Evolutionary conservation across 805 yeast genomes (phyloP).

Genomic region (Aciculoconidium aculeatum): DNA sequence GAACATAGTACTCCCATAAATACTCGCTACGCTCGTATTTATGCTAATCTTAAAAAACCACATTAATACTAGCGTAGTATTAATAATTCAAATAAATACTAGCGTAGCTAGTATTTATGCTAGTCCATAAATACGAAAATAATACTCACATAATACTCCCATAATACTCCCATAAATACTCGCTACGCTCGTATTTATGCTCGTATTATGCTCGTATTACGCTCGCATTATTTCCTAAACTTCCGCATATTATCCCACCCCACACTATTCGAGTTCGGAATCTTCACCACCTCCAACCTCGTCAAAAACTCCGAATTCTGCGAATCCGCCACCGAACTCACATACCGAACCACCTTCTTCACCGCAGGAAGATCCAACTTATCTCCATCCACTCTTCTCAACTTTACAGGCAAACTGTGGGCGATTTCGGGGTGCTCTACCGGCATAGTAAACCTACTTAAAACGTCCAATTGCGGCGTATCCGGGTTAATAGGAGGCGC

Average conservation of each 20-base stretch:
- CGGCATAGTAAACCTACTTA: slow-evolving; percentile 29
- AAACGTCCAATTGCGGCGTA: slow-evolving; percentile 17
- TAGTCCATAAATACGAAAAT: too few species aligned
- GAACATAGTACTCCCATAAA: too few species aligned
- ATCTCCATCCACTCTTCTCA: slow-evolving; percentile 5
- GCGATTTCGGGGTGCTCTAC: slow-evolving; percentile 27
- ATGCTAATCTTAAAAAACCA: too few species aligned
- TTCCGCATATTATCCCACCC: slow-evolving; percentile 41
- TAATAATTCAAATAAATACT: too few species aligned
- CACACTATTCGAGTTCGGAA: slow-evolving; percentile 37
- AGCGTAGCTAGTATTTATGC: too few species aligned
- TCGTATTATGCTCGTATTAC: too few species aligned
- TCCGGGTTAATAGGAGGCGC: slow-evolving; percentile 16
- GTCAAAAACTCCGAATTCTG: slow-evolving; percentile 29
- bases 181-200: background rate
- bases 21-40: too few species aligned
- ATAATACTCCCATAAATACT: background rate
- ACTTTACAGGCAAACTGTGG: slow-evolving; percentile 26
- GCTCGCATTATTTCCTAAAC: slow-evolving; percentile 13
- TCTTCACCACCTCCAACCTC: slow-evolving; percentile 33
- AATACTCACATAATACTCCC: background rate
- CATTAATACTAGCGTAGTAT: too few species aligned
- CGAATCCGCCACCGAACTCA: slow-evolving; percentile 24
- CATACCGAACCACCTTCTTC: slow-evolving; percentile 30
- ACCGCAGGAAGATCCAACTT: slow-evolving; percentile 14